A percentile compares a stretch with the other conserved stretches of the same genome.
Conservation (phyloP, 805 yeast genomes). For the Wickerhamiella dianesei region DNA sequence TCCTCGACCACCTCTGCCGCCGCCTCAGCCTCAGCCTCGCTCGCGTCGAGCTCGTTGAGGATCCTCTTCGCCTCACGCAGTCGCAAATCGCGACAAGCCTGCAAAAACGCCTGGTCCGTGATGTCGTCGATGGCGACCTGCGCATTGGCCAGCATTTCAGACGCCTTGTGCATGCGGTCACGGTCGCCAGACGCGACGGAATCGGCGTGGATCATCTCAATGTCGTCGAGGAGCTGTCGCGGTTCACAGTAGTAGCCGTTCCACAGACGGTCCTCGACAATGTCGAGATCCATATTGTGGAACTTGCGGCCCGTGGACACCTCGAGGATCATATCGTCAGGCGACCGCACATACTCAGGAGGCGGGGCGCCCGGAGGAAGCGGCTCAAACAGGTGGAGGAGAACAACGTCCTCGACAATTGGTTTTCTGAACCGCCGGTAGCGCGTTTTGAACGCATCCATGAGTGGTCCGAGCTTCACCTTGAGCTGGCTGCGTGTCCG, state of each 20-base stretch:
- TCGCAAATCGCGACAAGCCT: conserved; percentile 57
- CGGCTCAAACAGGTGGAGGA: conserved; percentile 63
- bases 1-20: conserved; percentile 1
- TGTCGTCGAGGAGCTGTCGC: conserved; percentile 71
- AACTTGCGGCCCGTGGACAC: conserved; percentile 56
- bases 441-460: conserved; percentile 78
- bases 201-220: conserved; percentile 73
- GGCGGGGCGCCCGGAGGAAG: conserved; percentile 5
- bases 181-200: conserved; percentile 63
- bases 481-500: conserved; percentile 73
- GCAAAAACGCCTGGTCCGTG: conserved; percentile 48
- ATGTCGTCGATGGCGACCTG: conserved; percentile 92
- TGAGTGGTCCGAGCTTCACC: conserved; percentile 69
- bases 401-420: conserved; percentile 58
- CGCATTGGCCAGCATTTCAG: conserved; percentile 93
- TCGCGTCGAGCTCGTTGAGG: conserved; percentile 14
- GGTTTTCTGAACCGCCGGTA: conserved; percentile 89
- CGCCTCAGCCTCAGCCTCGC: conserved; percentile 1
- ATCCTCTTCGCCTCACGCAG: conserved; percentile 17
- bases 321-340: conserved; percentile 71
- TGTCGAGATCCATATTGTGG: conserved; percentile 84
- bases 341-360: conserved; percentile 24
- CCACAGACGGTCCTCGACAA: conserved; percentile 91
- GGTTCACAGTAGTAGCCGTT: conserved; percentile 93
- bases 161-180: conserved; percentile 65